phyloP scores from a whole-genome alignment of 179 eudicot genomes.

The Spinacia oleracea region DNA sequence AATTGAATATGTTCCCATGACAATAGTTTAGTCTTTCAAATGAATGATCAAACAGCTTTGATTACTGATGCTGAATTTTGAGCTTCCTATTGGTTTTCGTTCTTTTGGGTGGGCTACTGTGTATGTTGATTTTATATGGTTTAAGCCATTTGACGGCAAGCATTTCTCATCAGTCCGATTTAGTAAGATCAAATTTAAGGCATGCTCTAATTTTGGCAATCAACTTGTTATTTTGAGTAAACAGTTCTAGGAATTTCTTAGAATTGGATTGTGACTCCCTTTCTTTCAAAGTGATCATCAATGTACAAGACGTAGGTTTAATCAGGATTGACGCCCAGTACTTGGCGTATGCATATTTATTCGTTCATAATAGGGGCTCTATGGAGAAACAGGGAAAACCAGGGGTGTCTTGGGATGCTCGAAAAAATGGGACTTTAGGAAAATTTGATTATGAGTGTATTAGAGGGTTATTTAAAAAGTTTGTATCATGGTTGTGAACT shows the following conservation, averaged over 20 bases:
- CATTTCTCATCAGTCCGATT: too few relatives aligned
- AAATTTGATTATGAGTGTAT: too few relatives aligned
- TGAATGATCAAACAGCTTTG: not conserved
- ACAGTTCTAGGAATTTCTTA: not conserved
- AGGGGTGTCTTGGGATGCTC: too few relatives aligned
- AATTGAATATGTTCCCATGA: not conserved
- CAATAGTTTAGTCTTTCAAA: not conserved
- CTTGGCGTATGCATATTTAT: too few relatives aligned
- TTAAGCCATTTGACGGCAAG: not conserved
- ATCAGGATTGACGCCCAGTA: too few relatives aligned
- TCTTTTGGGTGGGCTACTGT: not conserved
- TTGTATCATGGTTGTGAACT: too few relatives aligned
- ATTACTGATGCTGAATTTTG: conserved; percentile 9
- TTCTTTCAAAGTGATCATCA: not conserved
- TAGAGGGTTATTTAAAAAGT: too few relatives aligned
- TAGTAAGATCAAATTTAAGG: too few relatives aligned
- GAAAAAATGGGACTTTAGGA: too few relatives aligned
- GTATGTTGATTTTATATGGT: not conserved
- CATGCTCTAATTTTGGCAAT: not conserved
- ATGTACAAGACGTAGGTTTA: too few relatives aligned
- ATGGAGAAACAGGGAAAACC: too few relatives aligned
- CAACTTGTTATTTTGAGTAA: not conserved
- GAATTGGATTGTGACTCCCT: not conserved
- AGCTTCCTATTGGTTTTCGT: not conserved
- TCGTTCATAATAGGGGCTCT: too few relatives aligned